Base-by-base conservation (phyloP, 169 alveolate genomes). In the Ophryocystis elektroscirrha region DNA sequence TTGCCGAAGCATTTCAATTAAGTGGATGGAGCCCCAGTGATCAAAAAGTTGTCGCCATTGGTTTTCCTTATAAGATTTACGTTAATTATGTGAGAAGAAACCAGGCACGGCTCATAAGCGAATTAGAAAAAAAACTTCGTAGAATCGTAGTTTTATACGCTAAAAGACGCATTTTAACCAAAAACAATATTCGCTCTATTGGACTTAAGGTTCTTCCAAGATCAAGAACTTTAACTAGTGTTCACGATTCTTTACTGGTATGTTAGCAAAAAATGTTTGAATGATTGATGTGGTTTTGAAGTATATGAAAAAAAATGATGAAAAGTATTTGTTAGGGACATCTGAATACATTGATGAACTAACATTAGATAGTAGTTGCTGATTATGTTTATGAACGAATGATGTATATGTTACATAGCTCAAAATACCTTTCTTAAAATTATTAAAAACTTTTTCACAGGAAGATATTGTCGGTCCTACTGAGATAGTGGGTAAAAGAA, bases 401-500 rank as follows among this genome's bases (percentile, higher is more conserved):
- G n/a, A n/a, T n/a, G n/a, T n/a, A n/a, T n/a, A n/a, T n/a, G n/a
- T n/a, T n/a, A n/a, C n/a, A n/a, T n/a, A n/a, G n/a, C n/a, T n/a
- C n/a, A n/a, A n/a, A n/a, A n/a, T n/a, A n/a, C n/a, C n/a, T n/a
- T n/a, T n/a, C n/a, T n/a, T n/a, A n/a, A n/a, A n/a, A n/a, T n/a
- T n/a, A n/a, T n/a, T n/a, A n/a, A n/a, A n/a, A n/a, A n/a, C n/a
- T n/a, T n/a, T n/a, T n/a, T n/a, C n/a, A n/a, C n/a, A n/a, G n/a
- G 95, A 89, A 63, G 97, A 89, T 67, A 70, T 89, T 58, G 86
- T 82, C 48, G 84, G 83, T 28, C 94, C 95, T 49, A 69, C 89
- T 24, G 90, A 81, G 48, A 80, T 83, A 39, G 81, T 83, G 44
- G 95, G 95, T 57, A 77, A 80, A 63, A 64, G 79, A 38, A 73